Evolutionary conservation across 768 basidiomycete genomes (phyloP).

Genomic region (Galerina sulciceps): DNA sequence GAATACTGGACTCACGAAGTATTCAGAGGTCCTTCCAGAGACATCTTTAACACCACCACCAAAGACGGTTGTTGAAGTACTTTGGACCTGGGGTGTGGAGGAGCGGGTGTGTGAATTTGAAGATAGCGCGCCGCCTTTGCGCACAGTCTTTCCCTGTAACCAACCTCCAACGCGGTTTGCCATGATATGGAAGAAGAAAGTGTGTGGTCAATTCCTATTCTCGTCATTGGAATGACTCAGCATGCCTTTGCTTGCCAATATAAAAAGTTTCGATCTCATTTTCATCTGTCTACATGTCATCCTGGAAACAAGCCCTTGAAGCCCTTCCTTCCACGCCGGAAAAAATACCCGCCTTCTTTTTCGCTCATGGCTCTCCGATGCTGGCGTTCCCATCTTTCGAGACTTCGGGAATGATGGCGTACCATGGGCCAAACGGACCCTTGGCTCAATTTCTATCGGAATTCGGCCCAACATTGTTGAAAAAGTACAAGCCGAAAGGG

Average conservation of each 20-base stretch:
- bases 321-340: constrained; percentile 57
- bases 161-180: constrained; percentile 49
- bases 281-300: too few species aligned
- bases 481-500: constrained; percentile 79
- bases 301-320: constrained; percentile 43
- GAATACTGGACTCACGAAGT: constrained; percentile 58
- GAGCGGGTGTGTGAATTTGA: constrained; percentile 57
- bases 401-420: constrained; percentile 23
- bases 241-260: constrained; percentile 7
- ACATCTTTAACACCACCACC: constrained; percentile 88
- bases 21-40: constrained; percentile 81
- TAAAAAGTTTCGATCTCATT: too few species aligned
- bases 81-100: constrained; percentile 68
- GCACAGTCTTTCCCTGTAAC: constrained; percentile 77
- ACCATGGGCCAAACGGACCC: constrained; percentile 54
- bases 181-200: too few species aligned
- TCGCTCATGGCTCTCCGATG: constrained; percentile 69
- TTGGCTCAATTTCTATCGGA: constrained; percentile 62
- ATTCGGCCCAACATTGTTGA: constrained; percentile 65
- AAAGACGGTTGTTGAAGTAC: constrained; percentile 74
- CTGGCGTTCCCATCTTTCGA: constrained; percentile 40
- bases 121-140: constrained; percentile 59
- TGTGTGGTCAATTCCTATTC: not conserved
- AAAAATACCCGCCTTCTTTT: constrained; percentile 79
- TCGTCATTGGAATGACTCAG: constrained; percentile 4